These are phyloP conservation scores for Daldinia concentrica DNA, from an alignment of 495 filamentous ascomycete species.

Conservation along the genomic window DNA sequence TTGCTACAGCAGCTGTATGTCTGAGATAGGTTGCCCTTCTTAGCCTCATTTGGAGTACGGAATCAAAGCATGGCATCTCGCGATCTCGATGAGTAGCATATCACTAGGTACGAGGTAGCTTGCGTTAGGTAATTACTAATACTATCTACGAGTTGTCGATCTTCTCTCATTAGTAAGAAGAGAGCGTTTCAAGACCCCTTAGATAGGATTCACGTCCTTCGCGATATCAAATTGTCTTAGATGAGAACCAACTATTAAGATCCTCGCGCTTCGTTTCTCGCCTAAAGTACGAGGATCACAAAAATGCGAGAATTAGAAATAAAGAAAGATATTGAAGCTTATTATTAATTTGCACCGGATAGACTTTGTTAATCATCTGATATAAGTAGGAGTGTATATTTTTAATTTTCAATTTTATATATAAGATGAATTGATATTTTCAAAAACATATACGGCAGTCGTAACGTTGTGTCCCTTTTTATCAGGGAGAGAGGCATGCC, in stretches of 20 bases:
- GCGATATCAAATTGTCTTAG: neutral
- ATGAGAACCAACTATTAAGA: neutral
- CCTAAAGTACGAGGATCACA: neutral
- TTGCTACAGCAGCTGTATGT: neutral
- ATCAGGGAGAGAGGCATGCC: neutral
- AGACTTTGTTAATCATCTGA: neutral
- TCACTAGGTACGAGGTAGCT: neutral
- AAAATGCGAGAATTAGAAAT: slow-evolving; percentile 15
- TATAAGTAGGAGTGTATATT: neutral
- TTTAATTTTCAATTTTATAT: neutral
- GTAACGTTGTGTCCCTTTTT: slow-evolving; percentile 13
- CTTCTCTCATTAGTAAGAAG: neutral
- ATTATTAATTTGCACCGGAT: neutral
- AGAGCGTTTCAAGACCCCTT: neutral
- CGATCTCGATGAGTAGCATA: neutral
- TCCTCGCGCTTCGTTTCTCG: slow-evolving; percentile 2
- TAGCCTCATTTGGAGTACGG: neutral
- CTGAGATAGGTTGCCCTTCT: neutral
- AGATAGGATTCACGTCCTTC: neutral
- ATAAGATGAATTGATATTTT: neutral
- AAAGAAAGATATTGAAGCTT: slow-evolving; percentile 2
- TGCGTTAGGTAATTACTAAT: neutral
- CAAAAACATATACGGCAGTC: slow-evolving; percentile 13
- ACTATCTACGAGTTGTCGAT: neutral
- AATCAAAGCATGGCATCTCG: neutral